Conservation (phyloP, 192 early-diverging fungal species). For the Podila verticillata region DNA sequence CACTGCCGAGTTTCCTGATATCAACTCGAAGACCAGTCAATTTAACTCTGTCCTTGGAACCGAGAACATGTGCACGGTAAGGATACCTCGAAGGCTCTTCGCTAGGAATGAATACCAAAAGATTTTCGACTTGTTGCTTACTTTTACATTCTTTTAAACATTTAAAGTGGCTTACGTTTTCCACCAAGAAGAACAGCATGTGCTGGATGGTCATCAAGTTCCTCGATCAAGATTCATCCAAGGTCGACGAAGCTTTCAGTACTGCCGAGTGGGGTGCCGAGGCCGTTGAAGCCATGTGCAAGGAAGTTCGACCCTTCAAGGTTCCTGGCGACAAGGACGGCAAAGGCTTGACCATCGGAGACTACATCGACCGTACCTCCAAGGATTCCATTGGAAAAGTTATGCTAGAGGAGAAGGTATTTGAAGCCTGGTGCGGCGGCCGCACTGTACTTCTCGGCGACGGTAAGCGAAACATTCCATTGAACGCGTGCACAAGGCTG, state of each 20-base stretch:
- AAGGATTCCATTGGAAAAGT: slow-evolving; percentile 7
- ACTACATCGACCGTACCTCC: background rate
- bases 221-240: background rate
- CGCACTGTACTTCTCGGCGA: slow-evolving; percentile 5
- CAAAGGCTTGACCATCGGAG: background rate
- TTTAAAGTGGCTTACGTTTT: background rate
- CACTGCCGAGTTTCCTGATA: background rate
- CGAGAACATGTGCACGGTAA: too few relatives aligned
- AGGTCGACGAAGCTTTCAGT: background rate
- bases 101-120: too few relatives aligned
- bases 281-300: background rate
- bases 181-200: background rate
- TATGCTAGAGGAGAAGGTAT: slow-evolving; percentile 10
- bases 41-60: background rate
- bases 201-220: background rate
- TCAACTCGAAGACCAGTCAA: background rate
- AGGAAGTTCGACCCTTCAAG: background rate
- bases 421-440: background rate
- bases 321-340: background rate
- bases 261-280: background rate
- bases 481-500: too few relatives aligned
- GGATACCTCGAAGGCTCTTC: too few relatives aligned
- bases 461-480: slow-evolving; percentile 2
- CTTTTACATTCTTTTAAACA: background rate
- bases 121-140: too few relatives aligned